These are phyloP conservation scores for Chrysosporium queenslandicum DNA, from an alignment of 2,329 filamentous ascomycete genomes.

Conservation along the genomic window DNA sequence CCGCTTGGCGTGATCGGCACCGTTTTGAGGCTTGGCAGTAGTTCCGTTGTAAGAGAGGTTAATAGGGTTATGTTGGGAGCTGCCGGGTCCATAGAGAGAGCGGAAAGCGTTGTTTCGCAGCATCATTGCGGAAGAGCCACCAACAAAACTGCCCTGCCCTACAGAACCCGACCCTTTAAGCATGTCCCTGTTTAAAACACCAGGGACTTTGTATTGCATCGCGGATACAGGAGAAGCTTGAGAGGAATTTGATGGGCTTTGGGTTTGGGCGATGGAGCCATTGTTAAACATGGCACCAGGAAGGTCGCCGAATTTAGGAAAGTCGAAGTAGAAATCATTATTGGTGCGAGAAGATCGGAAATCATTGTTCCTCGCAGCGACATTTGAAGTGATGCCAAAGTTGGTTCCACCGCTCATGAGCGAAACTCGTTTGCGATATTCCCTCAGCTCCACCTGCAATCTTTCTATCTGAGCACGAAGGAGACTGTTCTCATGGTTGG, in stretches of 20 bases:
- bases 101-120: not conserved
- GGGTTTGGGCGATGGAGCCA: constrained; percentile 29
- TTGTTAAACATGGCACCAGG: constrained; percentile 45
- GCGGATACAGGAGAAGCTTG: not conserved
- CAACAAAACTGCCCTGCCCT: constrained; percentile 18
- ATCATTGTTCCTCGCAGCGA: constrained; percentile 38
- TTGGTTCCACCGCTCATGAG: constrained; percentile 43
- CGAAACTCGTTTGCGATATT: constrained; percentile 80
- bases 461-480: constrained; percentile 82
- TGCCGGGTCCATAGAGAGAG: not conserved
- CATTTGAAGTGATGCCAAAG: constrained; percentile 38
- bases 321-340: constrained; percentile 88
- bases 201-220: constrained; percentile 8
- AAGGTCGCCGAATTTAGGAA: constrained; percentile 81
- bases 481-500: constrained; percentile 75
- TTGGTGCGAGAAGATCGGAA: constrained; percentile 42
- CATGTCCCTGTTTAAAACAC: constrained; percentile 9
- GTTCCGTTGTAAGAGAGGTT: not conserved
- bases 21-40: not conserved
- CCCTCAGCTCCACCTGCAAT: constrained; percentile 70
- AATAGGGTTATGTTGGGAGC: not conserved
- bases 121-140: not conserved
- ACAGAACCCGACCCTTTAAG: constrained; percentile 9
- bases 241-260: constrained; percentile 8
- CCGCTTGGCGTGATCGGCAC: constrained; percentile 17